phyloP scores from a whole-genome alignment of 2,329 filamentous ascomycete species.

The Talaromyces sp. region DNA sequence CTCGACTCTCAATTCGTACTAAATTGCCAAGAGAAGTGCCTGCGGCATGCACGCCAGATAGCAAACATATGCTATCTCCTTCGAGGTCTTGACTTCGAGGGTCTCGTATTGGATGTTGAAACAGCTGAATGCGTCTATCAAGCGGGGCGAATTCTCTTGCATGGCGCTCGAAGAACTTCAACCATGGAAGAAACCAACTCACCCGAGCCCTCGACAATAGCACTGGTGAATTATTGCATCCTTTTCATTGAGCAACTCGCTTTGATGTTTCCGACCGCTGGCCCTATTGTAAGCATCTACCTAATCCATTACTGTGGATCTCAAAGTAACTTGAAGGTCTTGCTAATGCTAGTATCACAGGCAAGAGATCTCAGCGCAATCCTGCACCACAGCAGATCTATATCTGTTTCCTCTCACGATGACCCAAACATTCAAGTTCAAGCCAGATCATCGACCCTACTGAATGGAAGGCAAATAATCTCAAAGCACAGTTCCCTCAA shows the following conservation, averaged over 20 bases:
- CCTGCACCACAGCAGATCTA: background rate
- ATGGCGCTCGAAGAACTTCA: background rate
- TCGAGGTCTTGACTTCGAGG: background rate
- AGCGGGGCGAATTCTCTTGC: background rate
- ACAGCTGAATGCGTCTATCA: slow-evolving; percentile 1
- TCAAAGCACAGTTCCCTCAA: background rate
- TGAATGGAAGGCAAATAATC: background rate
- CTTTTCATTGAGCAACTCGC: background rate
- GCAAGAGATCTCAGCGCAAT: background rate
- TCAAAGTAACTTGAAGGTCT: background rate
- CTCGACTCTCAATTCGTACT: background rate
- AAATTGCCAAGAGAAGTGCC: background rate
- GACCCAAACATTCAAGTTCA: background rate
- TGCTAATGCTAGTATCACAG: background rate
- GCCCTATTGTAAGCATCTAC: background rate
- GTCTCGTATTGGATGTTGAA: background rate
- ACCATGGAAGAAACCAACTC: background rate
- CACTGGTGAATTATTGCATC: background rate
- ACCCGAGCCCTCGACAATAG: background rate
- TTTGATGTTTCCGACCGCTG: background rate
- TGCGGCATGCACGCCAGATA: background rate
- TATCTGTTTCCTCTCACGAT: background rate
- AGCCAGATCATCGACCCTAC: background rate
- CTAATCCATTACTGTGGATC: background rate
- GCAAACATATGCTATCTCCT: background rate